Base-by-base conservation (phyloP, 2,329 filamentous ascomycete genomes). In the Talaromyces sp. region DNA sequence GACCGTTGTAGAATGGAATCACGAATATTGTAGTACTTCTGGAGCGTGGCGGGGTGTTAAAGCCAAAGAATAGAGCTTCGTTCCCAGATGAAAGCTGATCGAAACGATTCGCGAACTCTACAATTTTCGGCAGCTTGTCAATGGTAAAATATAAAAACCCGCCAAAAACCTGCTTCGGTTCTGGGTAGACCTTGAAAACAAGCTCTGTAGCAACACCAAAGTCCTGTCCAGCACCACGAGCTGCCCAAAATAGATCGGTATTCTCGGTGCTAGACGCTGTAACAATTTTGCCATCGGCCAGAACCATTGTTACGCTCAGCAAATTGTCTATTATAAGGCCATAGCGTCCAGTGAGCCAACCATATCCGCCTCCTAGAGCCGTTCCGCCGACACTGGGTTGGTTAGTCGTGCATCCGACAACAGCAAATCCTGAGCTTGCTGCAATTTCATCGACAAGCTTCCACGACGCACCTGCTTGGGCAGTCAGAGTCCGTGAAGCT, bases 101-200 rank as follows among this genome's bases (percentile, higher is more conserved):
- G 83, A 75, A 17, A 73, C 77, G 57, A 85, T 71, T 15, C 75
- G 76, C 69, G 81, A 87, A 1, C 78, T 79, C 67, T 84, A 87
- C 60, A 84, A 78, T 9, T 87, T 75, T 3, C 83, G 74, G n/a
- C 73, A 71, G 5, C 74, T 56, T 2, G 73, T 75, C 10, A 70
- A 69, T 2, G 64, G 61, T 50, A 76, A 58, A 85, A 70, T 11
- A 75, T 76, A 69, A 80, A 87, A 1, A 78, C 78, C 67, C 84
- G 87, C 60, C 85, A 78, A 10, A 87, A 74, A 6, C 84, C 74
- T n/a, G 73, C 70, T 7, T 74, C 55, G 1, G 72, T 75, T 13
- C 72, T 68, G 15, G 19, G 28, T 56, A 25, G 13, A 17, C 31
- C 25, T 50, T 48, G 33, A 56, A 56, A 17, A 25, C 22, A 13